A percentile compares a stretch with the other conserved stretches of the same genome.
Conservation (phyloP, 345 rosid species). For the Salix koriyanagi region DNA sequence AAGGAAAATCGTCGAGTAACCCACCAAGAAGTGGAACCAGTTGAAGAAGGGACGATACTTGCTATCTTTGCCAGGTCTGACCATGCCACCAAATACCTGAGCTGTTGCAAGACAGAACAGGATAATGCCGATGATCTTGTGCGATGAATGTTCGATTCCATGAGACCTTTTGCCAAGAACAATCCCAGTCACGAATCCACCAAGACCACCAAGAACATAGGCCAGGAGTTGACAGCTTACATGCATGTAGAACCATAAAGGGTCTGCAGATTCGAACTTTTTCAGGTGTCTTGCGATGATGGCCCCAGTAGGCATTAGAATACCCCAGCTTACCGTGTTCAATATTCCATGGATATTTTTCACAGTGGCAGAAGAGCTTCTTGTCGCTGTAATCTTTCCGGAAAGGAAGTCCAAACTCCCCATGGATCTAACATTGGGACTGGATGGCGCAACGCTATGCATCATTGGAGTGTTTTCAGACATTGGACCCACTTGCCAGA, state of each 20-base stretch:
- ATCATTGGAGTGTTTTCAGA: not conserved
- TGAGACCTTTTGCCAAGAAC: constrained; percentile 16
- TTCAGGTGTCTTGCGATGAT: constrained; percentile 30
- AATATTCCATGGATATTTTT: constrained; percentile 24
- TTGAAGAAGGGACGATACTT: constrained; percentile 31
- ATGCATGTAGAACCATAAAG: constrained; percentile 37
- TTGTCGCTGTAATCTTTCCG: not conserved
- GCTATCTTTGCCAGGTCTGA: constrained; percentile 31
- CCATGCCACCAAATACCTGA: constrained; percentile 21
- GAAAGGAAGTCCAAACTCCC: constrained; percentile 1
- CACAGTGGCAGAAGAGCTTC: not conserved
- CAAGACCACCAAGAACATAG: constrained; percentile 30
- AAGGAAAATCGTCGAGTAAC: constrained; percentile 21
- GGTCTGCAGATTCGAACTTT: constrained; percentile 24
- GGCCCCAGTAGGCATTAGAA: constrained; percentile 33
- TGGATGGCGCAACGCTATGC: not conserved
- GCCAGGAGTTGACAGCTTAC: constrained; percentile 25
- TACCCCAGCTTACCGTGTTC: constrained; percentile 37
- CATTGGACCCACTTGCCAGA: not conserved
- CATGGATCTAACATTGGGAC: not conserved
- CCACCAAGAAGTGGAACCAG: constrained; percentile 21
- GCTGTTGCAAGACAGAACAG: constrained; percentile 15
- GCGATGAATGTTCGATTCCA: constrained; percentile 6
- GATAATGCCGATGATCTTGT: constrained; percentile 23
- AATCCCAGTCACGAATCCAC: constrained; percentile 32